Evolutionary conservation across 495 filamentous ascomycete genomes (phyloP).

Genomic region (Chaetomium cochliodes): DNA sequence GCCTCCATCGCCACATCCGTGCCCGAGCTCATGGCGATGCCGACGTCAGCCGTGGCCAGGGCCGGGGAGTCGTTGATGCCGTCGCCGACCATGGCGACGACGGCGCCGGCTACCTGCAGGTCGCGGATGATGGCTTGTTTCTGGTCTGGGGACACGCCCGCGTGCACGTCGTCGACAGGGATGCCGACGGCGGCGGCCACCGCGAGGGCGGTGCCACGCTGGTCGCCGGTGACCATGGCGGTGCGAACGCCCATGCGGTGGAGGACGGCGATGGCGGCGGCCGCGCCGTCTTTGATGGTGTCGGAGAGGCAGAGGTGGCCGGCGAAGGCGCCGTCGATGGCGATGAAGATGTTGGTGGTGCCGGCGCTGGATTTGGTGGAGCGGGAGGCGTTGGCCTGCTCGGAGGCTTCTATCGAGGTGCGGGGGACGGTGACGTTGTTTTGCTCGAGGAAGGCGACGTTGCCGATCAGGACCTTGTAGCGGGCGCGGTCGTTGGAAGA

Average conservation of each 20-base stretch:
- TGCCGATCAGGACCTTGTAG: slow-evolving; percentile 81
- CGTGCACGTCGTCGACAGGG: slow-evolving; percentile 66
- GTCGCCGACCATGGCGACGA: slow-evolving; percentile 96
- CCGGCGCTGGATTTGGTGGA: slow-evolving; percentile 52
- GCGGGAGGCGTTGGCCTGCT: slow-evolving; percentile 52
- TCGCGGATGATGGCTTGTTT: slow-evolving; percentile 81
- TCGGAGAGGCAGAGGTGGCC: slow-evolving; percentile 83
- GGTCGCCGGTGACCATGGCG: slow-evolving; percentile 93
- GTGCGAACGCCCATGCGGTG: slow-evolving; percentile 78
- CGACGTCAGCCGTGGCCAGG: slow-evolving; percentile 85
- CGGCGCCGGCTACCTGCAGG: slow-evolving; percentile 67
- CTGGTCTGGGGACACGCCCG: slow-evolving; percentile 79
- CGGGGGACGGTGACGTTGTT: slow-evolving; percentile 65
- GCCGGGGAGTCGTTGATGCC: slow-evolving; percentile 99
- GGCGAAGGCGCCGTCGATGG: slow-evolving; percentile 75
- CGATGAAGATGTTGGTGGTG: slow-evolving; percentile 85
- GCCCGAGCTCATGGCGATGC: slow-evolving; percentile 87
- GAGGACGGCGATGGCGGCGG: slow-evolving; percentile 80
- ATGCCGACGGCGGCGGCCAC: slow-evolving; percentile 86
- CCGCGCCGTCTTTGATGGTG: slow-evolving; percentile 82
- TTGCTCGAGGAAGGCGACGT: slow-evolving; percentile 69
- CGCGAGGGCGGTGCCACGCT: slow-evolving; percentile 72
- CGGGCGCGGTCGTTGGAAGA: slow-evolving; percentile 61
- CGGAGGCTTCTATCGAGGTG: slow-evolving; percentile 54
- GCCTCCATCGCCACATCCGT: slow-evolving; percentile 99